phyloP scores from a whole-genome alignment of 306 rosid genomes.

The Corylus avellana region DNA sequence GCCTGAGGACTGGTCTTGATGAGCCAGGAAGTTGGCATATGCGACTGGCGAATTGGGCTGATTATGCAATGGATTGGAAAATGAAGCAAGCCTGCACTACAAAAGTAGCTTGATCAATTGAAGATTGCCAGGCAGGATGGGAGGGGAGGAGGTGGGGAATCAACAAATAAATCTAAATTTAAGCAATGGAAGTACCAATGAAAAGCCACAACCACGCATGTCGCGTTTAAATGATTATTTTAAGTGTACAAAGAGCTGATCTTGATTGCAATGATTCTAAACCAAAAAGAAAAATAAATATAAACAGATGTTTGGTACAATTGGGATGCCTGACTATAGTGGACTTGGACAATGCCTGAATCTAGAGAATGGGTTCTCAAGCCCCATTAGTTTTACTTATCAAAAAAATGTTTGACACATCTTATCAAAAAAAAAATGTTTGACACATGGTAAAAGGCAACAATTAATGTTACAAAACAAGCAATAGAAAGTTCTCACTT shows the following conservation, averaged over 20 bases:
- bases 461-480: conserved; percentile 12
- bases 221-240: background rate
- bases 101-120: conserved; percentile 21
- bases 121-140: conserved; percentile 13
- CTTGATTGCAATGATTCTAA: too few relatives aligned
- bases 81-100: conserved; percentile 45
- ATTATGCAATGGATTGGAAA: conserved; percentile 39
- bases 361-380: conserved; percentile 10
- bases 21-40: conserved; percentile 28
- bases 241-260: too few relatives aligned
- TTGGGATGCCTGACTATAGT: background rate
- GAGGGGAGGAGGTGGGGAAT: background rate
- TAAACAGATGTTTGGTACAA: background rate
- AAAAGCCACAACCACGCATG: conserved; percentile 11
- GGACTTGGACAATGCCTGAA: conserved; percentile 8
- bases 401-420: background rate
- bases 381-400: background rate
- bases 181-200: conserved; percentile 16
- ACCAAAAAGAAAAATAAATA: too few relatives aligned
- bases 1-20: conserved; percentile 38
- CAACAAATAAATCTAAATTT: conserved; percentile 15
- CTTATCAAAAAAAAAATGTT: too few relatives aligned
- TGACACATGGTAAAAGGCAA: conserved; percentile 12
- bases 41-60: conserved; percentile 24
- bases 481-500: background rate